Evolutionary conservation across 495 filamentous ascomycete species (phyloP), one percentile per base, ranked within the genome.

Genomic region (Endocarpon pusillum): DNA sequence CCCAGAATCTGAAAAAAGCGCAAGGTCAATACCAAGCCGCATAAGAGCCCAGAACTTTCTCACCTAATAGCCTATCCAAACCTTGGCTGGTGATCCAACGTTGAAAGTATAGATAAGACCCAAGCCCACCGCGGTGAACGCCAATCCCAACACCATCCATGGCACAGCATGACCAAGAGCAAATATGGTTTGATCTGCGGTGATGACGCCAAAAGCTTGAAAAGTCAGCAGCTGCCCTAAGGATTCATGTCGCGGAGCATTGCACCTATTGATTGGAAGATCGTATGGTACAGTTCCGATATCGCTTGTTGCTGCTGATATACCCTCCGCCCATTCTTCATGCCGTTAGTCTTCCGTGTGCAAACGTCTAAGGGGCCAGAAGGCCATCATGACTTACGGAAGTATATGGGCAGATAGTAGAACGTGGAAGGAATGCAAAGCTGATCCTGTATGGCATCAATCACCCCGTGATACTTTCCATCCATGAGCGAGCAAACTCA

Each of bases 371-470:
- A n/a, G n/a, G n/a, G n/a, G n/a, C n/a, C n/a, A n/a, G n/a, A n/a
- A n/a, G n/a, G n/a, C n/a, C n/a, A n/a, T n/a, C n/a, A n/a, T n/a
- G n/a, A n/a, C n/a, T n/a, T n/a, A n/a, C n/a, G 73, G 46, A 75
- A 78, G 43, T 73, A 79, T 36, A 77, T 66, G 16, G 73, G 71
- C 3, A 78, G 51, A 38, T 69, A 76, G 47, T 71, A 75, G 15
- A 72, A 51, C 6, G 67, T 23, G 2, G n/a, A n/a, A n/a, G n/a
- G n/a, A n/a, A n/a, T n/a, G n/a, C n/a, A n/a, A n/a, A n/a, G n/a
- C n/a, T n/a, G n/a, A n/a, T n/a, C n/a, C n/a, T n/a, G n/a, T n/a
- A n/a, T n/a, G n/a, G n/a, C n/a, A n/a, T n/a, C n/a, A n/a, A n/a
- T n/a, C n/a, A n/a, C n/a, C n/a, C n/a, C n/a, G n/a, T n/a, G n/a